Conservation (phyloP, 441 rosid species). For the Bocquillonia castaneifolia region DNA sequence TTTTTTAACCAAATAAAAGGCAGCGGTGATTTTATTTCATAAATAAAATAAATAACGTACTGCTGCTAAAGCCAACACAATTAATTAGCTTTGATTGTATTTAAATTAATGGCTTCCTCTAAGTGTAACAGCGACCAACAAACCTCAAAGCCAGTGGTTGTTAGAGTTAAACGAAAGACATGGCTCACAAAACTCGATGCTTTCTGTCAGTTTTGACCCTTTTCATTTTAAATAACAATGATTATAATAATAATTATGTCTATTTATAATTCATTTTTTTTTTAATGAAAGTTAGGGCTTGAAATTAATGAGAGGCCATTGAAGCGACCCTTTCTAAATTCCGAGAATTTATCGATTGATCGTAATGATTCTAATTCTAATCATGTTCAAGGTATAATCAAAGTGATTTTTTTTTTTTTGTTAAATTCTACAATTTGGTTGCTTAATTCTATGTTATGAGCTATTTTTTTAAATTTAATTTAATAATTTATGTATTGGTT, state of each 20-base stretch:
- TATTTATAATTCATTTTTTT: not conserved
- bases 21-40: no score
- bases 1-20: no score
- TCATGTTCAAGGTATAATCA: constrained; percentile 10
- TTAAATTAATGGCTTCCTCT: no score
- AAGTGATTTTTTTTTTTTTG: not conserved
- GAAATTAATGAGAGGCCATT: constrained; percentile 74
- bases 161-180: constrained; percentile 74
- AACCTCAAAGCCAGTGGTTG: constrained; percentile 50
- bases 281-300: constrained; percentile 46
- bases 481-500: constrained; percentile 6
- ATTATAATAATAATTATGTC: not conserved
- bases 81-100: no score
- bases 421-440: no score
- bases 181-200: constrained; percentile 53
- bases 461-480: not conserved
- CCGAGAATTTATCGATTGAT: constrained; percentile 51
- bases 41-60: no score
- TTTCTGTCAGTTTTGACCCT: constrained; percentile 43
- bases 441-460: no score
- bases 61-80: no score
- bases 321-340: constrained; percentile 53
- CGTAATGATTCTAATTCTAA: constrained; percentile 35
- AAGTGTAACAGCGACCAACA: no score
- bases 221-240: not conserved